Evolutionary conservation across 1,284 basidiomycete species (phyloP), one percentile per base, ranked within the genome.

Genomic region (Wolfiporia cocos): DNA sequence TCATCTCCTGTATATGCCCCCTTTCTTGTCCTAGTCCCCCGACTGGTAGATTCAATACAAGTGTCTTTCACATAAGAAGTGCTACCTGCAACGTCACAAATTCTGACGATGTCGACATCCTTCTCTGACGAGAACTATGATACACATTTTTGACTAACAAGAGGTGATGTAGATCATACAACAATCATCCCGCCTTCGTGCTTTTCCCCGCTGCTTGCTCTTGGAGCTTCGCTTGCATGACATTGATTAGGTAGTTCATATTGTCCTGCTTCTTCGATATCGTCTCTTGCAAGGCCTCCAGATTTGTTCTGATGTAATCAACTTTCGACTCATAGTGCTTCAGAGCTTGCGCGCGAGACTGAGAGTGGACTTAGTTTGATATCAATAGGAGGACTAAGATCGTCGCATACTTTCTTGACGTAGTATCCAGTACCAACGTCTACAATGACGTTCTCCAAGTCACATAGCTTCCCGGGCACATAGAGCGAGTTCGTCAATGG

Each of bases 401-500:
- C 5, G 22, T 23, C 19, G 19, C 71, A 46, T 42, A 92, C 93
- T 77, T 97, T 98, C 64, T 91, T 85, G 15, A 99, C 86, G 57
- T 87, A 98, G 67, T 97, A 99, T 0, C 95, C 95, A 0, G 95
- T 98, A 2, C 95, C 95, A 23, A 99, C 78, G 61, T 99, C 95
- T 15, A 99, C 82, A 46, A 98, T 85, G 37, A 99, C 93, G 51
- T 91, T 79, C 37, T 92, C 85, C 2, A 78, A 64, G 58, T 97
- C 87, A 20, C 72, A 73, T 26, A 98, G 73, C 65, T 85, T 92
- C 22, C 94, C 95, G 1, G 94, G 92, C 12, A 98, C 89, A 61
- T 98, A 98, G 3, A 99, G 75, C 1, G 92, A 96, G 61, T 89
- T 91, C 9, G 93, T 97, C 37, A 98, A 68, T 2, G 95, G 95